Base-by-base conservation (phyloP, 1,284 basidiomycete species). In the Austroboletus niveus region DNA sequence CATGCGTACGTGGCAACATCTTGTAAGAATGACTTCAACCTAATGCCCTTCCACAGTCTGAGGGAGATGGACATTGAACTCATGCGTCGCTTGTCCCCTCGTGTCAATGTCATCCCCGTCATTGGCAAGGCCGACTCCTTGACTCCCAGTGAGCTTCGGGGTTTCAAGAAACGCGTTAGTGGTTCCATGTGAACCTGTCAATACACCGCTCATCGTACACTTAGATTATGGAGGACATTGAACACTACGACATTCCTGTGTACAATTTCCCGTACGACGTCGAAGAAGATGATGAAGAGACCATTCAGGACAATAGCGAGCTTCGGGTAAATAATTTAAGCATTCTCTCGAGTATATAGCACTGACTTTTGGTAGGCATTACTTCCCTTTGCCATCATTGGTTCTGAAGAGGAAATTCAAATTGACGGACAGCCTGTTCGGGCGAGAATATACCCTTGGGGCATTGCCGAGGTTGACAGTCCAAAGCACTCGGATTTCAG, bases 211-310 rank as follows among this genome's bases (percentile, higher is more conserved):
- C 10, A 68, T 27, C 1, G 0, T 42, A 17, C 41, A 22, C 34
- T 24, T 60, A 95, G 92, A 87, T 99, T 67, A 98, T 98, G 94
- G 95, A 99, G 74, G 96, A 99, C 70, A 98, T 99, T 61, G 96
- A 98, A 68, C 84, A 98, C 77, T 98, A 99, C 69, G 88, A 90
- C 60, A 99, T 99, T 62, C 96, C 97, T 7, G 90, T 99, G 42
- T 99, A 99, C 81, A 99, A 99, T 78, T 99, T 99, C 83, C 97
- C 97, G 0, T 99, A 97, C 71, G 97, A 99, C 63, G 88, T 94
- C 22, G 97, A 99, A 72, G 97, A 99, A 74, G 93, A 99, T 65
- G 97, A 99, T 69, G 95, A 98, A 68, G 97, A 99, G 65, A 98
- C 96, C 5, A 95, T 99, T 58, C 87, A 92, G 64, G 97, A 99